Conservation (phyloP, 2,329 filamentous ascomycete genomes). For the Sclerotinia sclerotiorum region DNA sequence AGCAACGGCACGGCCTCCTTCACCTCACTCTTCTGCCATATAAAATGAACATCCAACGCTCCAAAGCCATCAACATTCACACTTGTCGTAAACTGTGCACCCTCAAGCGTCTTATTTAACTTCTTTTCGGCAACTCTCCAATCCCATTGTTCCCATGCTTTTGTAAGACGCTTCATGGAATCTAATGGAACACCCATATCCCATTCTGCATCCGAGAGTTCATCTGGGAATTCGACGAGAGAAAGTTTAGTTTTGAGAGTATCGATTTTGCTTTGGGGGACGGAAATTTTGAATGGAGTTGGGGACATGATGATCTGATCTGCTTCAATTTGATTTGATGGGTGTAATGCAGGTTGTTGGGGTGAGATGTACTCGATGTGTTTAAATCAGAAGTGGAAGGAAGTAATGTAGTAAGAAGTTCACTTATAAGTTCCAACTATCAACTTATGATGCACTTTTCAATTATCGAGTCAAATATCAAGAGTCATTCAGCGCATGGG, state of each 20-base stretch:
- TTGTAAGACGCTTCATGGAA: constrained; percentile 59
- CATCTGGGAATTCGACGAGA: constrained; percentile 55
- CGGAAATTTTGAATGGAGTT: constrained; percentile 48
- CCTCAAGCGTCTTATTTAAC: constrained; percentile 50
- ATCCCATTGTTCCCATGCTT: constrained; percentile 60
- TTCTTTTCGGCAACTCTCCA: constrained; percentile 60
- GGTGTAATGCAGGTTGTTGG: background rate
- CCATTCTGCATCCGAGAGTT: constrained; percentile 53
- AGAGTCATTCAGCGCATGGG: too few relatives aligned
- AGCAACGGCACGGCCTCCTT: constrained; percentile 57
- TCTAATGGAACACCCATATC: constrained; percentile 59
- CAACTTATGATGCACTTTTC: background rate
- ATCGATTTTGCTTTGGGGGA: constrained; percentile 53
- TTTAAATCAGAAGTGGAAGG: background rate
- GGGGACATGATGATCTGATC: constrained; percentile 28
- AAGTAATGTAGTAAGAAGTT: background rate
- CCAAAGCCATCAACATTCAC: constrained; percentile 59
- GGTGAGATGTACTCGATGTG: background rate
- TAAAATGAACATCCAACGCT: constrained; percentile 61
- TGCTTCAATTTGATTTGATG: background rate
- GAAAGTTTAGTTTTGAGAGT: constrained; percentile 57
- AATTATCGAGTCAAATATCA: too few relatives aligned
- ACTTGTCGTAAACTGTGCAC: constrained; percentile 55
- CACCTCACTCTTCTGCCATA: constrained; percentile 54
- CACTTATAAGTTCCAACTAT: background rate